These are phyloP conservation scores for Saussurea involucrata DNA, from an alignment of 129 eudicot genomes.

Conservation along the genomic window DNA sequence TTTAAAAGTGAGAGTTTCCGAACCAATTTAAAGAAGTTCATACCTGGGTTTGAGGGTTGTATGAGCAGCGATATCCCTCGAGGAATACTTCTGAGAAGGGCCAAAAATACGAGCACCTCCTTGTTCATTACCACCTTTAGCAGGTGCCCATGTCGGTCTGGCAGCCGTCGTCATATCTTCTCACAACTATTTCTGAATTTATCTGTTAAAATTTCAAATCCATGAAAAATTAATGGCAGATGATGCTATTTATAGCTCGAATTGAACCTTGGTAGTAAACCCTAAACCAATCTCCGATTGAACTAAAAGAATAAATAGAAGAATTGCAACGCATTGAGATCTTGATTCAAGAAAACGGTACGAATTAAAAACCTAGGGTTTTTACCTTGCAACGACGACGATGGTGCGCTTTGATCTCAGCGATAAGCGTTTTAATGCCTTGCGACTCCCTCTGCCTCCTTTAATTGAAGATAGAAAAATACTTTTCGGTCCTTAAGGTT, in stretches of 20 bases:
- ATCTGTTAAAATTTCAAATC: neutral
- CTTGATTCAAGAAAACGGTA: neutral
- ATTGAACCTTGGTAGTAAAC: neutral
- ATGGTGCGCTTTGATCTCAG: neutral
- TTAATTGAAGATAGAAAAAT: neutral
- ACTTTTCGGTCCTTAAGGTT: neutral
- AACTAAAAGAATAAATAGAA: neutral
- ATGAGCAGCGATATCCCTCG: constrained; percentile 93
- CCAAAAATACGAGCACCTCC: constrained; percentile 82
- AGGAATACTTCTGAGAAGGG: constrained; percentile 94
- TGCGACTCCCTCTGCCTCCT: neutral
- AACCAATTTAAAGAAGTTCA: neutral
- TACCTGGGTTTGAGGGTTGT: constrained; percentile 93
- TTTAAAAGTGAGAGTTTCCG: neutral
- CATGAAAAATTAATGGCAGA: neutral
- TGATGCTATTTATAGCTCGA: neutral
- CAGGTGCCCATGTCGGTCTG: constrained; percentile 99
- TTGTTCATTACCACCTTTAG: constrained; percentile 98
- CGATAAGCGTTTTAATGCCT: neutral
- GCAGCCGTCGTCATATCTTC: constrained; percentile 85
- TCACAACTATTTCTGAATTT: neutral
- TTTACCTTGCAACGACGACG: neutral
- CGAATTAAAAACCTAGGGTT: neutral
- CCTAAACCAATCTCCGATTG: neutral
- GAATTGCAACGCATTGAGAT: neutral